Evolutionary conservation across 495 filamentous ascomycete species (phyloP).

Genomic region (Penicillium longicatenatum): DNA sequence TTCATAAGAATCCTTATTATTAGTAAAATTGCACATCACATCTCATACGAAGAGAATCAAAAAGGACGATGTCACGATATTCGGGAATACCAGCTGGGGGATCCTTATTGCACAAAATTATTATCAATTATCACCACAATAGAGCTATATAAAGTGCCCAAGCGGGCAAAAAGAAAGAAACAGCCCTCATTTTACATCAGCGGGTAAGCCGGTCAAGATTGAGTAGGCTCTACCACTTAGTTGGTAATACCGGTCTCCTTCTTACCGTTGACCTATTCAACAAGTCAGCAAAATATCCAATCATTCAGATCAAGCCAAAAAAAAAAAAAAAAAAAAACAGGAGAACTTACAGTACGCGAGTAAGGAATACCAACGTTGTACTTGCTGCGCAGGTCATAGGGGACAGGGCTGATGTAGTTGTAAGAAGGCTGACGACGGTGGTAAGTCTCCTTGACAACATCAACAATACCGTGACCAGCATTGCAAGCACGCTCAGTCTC

Average conservation of each 20-base stretch:
- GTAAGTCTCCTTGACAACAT: conserved; percentile 37
- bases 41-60: no score
- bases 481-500: conserved; percentile 39
- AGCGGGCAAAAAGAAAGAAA: neutral
- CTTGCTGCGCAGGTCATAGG: conserved; percentile 31
- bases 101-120: neutral
- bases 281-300: neutral
- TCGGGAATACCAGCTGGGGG: neutral
- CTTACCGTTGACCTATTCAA: neutral
- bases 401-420: conserved; percentile 43
- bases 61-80: neutral
- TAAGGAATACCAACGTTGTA: conserved; percentile 26
- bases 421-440: conserved; percentile 28
- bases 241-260: neutral
- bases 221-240: neutral
- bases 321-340: no score
- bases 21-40: no score
- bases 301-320: neutral
- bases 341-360: conserved; percentile 4
- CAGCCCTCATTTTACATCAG: neutral
- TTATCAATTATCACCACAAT: neutral
- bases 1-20: no score
- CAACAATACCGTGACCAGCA: conserved; percentile 40
- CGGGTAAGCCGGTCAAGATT: neutral
- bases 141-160: neutral